Conservation (phyloP, 129 eudicot genomes). For the Pittosporum tobira region DNA sequence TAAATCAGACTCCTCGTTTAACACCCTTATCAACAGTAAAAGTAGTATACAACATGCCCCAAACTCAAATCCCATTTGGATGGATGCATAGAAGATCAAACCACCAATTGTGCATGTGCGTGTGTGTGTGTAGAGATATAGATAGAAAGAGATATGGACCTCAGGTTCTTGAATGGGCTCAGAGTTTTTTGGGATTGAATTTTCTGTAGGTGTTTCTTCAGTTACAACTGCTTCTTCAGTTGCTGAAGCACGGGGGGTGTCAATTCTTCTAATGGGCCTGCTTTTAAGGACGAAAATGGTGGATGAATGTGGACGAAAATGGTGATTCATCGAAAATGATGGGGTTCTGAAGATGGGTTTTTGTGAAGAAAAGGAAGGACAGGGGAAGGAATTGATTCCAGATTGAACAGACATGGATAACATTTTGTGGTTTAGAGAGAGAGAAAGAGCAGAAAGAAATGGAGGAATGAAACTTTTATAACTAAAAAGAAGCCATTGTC, state of each 20-base stretch:
- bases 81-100: not conserved
- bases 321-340: constrained; percentile 24
- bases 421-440: constrained; percentile 24
- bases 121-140: not conserved
- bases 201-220: constrained; percentile 19
- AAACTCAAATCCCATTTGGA: not conserved
- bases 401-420: constrained; percentile 54
- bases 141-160: constrained; percentile 11
- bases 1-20: too few relatives aligned
- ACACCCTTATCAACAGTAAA: too few relatives aligned
- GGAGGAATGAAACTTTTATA: constrained; percentile 9
- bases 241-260: constrained; percentile 31
- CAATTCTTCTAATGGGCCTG: constrained; percentile 25
- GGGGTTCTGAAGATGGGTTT: constrained; percentile 27
- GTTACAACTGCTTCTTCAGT: constrained; percentile 24
- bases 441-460: constrained; percentile 7
- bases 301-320: constrained; percentile 10
- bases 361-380: constrained; percentile 30
- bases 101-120: not conserved
- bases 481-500: constrained; percentile 7
- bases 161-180: constrained; percentile 19
- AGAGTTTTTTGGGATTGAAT: constrained; percentile 16
- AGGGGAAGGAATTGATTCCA: constrained; percentile 28
- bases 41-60: too few relatives aligned
- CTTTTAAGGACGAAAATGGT: constrained; percentile 14